Percentiles rank a stretch among this genome's conserved stretches.
Conservation (phyloP, 768 basidiomycete genomes). For the Boletus patriciae region DNA sequence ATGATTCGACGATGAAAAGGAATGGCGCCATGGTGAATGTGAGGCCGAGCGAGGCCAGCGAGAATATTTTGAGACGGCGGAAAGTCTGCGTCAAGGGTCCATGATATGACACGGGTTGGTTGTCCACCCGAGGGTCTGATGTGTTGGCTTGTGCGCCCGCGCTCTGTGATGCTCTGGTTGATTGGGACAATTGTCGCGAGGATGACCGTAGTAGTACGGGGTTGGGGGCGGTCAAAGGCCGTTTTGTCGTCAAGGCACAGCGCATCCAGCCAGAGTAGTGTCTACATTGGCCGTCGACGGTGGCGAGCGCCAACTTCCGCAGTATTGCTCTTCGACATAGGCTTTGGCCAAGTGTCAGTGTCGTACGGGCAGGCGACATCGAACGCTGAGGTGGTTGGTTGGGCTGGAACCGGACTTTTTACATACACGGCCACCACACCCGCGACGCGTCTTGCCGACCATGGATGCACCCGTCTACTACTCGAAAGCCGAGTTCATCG, state of each 20-base stretch:
- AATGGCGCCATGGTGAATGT: conserved; percentile 72
- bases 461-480: conserved; percentile 82
- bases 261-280: conserved; percentile 3
- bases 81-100: conserved; percentile 76
- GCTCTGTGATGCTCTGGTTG: conserved; percentile 9
- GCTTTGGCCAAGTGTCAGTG: conserved; percentile 8
- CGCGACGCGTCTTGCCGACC: conserved; percentile 17
- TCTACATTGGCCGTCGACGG: conserved; percentile 2
- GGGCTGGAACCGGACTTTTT: not conserved
- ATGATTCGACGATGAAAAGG: conserved; percentile 78
- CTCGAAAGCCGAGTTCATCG: conserved; percentile 81
- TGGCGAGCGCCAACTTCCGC: conserved; percentile 3
- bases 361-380: conserved; percentile 10
- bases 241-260: not conserved
- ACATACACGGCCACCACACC: conserved; percentile 4
- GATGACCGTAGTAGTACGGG: not conserved
- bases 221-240: not conserved
- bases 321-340: conserved; percentile 16
- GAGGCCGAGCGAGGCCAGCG: conserved; percentile 71
- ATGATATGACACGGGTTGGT: conserved; percentile 45
- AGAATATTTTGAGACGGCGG: conserved; percentile 79
- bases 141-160: conserved; percentile 2
- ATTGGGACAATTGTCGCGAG: conserved; percentile 13
- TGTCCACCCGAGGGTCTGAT: conserved; percentile 4
- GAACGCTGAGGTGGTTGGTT: not conserved